Percentiles rank a stretch among this genome's conserved stretches.
phyloP scores from a whole-genome alignment of 805 yeast species.

The Kregervanrija delftensis region DNA sequence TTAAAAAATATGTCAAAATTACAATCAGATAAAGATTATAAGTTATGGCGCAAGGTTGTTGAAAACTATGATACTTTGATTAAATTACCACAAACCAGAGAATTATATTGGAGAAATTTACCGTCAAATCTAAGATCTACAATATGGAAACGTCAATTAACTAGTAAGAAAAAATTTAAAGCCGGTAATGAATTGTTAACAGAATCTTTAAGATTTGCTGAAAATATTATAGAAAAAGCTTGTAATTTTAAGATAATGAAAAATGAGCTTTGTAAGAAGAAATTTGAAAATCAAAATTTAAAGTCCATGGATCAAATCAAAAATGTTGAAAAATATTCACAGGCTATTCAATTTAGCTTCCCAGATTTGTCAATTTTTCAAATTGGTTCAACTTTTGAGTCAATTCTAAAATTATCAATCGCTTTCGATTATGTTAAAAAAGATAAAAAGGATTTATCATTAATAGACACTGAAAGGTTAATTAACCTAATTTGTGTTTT shows the following conservation, averaged over 20 bases:
- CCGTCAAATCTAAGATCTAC: constrained; percentile 36
- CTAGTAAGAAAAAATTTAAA: constrained; percentile 27
- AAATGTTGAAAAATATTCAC: constrained; percentile 19
- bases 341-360: constrained; percentile 19
- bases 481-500: constrained; percentile 23
- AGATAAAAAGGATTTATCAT: constrained; percentile 6
- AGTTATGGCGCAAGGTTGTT: constrained; percentile 37
- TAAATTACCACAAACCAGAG: constrained; percentile 35
- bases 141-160: constrained; percentile 47
- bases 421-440: constrained; percentile 15
- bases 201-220: constrained; percentile 14
- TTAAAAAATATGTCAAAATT: constrained; percentile 28
- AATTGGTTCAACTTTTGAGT: constrained; percentile 24
- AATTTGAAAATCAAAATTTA: constrained; percentile 11
- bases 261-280: constrained; percentile 11
- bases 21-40: constrained; percentile 31
- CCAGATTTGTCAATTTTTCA: constrained; percentile 25
- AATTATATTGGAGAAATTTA: constrained; percentile 57
- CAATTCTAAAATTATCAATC: constrained; percentile 19
- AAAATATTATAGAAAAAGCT: constrained; percentile 19
- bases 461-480: constrained; percentile 10
- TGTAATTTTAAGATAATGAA: constrained; percentile 22
- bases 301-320: constrained; percentile 9
- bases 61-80: constrained; percentile 30
- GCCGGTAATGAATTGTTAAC: constrained; percentile 9